phyloP scores from a whole-genome alignment of 352 stramenopile genomes.

The Pelagophyceae sp. region DNA sequence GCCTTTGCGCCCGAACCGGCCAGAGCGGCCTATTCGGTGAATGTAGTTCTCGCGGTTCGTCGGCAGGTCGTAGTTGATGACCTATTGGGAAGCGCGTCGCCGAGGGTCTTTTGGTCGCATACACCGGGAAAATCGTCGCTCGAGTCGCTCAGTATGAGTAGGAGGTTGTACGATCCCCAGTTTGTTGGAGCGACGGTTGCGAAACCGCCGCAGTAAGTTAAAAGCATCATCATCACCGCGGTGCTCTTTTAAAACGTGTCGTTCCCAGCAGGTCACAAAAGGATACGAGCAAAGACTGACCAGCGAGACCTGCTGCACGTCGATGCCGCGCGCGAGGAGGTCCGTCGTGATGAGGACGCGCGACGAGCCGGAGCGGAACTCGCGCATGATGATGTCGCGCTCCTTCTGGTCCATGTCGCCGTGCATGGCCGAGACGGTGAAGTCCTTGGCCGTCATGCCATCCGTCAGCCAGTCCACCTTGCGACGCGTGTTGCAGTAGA shows the following conservation, averaged over 20 bases:
- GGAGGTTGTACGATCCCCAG: too few relatives aligned
- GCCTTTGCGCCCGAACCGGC: slow-evolving; percentile 99
- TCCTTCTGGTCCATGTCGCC: slow-evolving; percentile 98
- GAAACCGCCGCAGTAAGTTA: too few relatives aligned
- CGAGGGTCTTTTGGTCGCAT: too few relatives aligned
- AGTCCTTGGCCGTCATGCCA: slow-evolving; percentile 97
- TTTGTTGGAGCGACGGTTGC: too few relatives aligned
- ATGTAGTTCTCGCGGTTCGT: slow-evolving; percentile 99
- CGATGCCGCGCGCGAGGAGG: slow-evolving; percentile 96
- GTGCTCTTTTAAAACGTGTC: too few relatives aligned
- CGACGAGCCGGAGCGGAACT: slow-evolving; percentile 96
- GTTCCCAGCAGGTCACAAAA: too few relatives aligned
- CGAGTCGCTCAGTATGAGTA: too few relatives aligned
- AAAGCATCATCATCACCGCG: too few relatives aligned
- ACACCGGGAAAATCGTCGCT: too few relatives aligned
- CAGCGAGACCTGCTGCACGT: slow-evolving; percentile 92
- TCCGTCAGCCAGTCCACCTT: slow-evolving; percentile 99
- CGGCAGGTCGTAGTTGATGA: slow-evolving; percentile 99
- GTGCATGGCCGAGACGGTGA: slow-evolving; percentile 99
- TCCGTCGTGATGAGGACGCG: slow-evolving; percentile 99
- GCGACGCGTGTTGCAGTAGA: slow-evolving; percentile 98
- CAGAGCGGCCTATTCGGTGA: slow-evolving; percentile 98
- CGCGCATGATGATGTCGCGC: slow-evolving; percentile 98
- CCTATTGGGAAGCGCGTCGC: too few relatives aligned
- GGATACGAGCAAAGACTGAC: too few relatives aligned